Evolutionary conservation across 176 grass and related monocot species (phyloP), one percentile per base, ranked within the genome.

Genomic region (Cenchrus purpureus): DNA sequence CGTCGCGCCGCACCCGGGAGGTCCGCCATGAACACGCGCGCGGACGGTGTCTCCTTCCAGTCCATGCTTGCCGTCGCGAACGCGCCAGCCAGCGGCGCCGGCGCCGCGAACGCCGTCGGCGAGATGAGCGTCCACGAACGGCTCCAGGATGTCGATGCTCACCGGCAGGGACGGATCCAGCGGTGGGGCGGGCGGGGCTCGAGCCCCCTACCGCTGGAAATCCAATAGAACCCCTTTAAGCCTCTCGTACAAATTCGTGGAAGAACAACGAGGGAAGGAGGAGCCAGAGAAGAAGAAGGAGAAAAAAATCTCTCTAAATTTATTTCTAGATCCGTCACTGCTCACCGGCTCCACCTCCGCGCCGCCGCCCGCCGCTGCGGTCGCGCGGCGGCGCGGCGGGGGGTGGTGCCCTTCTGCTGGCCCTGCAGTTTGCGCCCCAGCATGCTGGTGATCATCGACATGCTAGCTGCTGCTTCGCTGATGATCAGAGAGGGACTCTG

Each of bases 21-120:
- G 57, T 93, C 93, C 7, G 86, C 83, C 68, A 90, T 91, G 91
- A 95, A 93, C 88, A 93, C 93, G 69, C 93, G 93, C 71, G 83
- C 71, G 45, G 85, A 71, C 53, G 88, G 28, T 10, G 93, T 95
- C 91, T 95, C 93, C 88, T 93, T 92, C 93, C 91, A 93, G 79
- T 95, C 93, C 84, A 93, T 81, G 91, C 79, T 84, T 14, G 90
- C 83, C 45, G 89, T 89, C 43, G 92, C 49, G 81, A 91, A 89
- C 59, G 74, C 2, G 64, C 63, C 73, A 86, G 7, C 58, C 52
- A 67, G 63, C 80, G 70, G 55, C 80, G 70, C 79, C 45, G 37
- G 53, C 32, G 68, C 54, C 32, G 80, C 1, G 75, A 84, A 80
- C n/a, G 80, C 61, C 5, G 44, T 34, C 59, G 69, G 84, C 5